Base-by-base conservation (phyloP, 2,329 filamentous ascomycete genomes). In the Colletotrichum chrysophilum region DNA sequence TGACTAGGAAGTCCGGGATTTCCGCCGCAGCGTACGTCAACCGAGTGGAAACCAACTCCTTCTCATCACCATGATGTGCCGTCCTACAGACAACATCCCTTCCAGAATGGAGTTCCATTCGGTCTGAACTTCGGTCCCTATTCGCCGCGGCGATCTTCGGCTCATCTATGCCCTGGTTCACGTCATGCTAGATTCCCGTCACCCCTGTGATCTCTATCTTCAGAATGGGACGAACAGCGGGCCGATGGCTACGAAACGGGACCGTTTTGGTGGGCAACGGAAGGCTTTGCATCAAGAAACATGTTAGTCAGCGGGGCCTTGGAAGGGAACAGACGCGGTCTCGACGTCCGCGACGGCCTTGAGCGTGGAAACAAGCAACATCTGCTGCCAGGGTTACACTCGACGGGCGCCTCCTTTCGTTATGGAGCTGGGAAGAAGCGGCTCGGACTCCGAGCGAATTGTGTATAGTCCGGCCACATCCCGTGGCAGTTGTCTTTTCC, bases 371-470 rank as follows among this genome's bases (percentile, higher is more conserved):
- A 74, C 34, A 66, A 61, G 71, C 66, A 74, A 71, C 55, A 36
- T 52, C 52, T 24, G 30, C 52, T 4, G 34, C 61, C 68, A 28
- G 30, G 61, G 61, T 71, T 24, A 36, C n/a, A 32, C 26, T 30
- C 61, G n/a, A 26, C 65, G 26, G 18, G 38, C 30, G 48, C 28
- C 55, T 52, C 48, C 52, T 43, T 64, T 34, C 52, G 48, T 18
- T 30, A 61, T 61, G 26, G 67, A 56, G 32, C 13, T 70, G 32
- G 28, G 9, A 69, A 24, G 43, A 58, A 58, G 38, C 36, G 28
- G 60, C 68, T 74, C 72, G 67, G 72, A 70, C 28, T 66, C 67
- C 60, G 72, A 71, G 67, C 48, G 60, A 71, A 48, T 21, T 61
- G 7, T 24, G 18, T 43, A 21, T 13, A 21, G 16, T 26, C 65